A percentile compares a stretch with the other conserved stretches of the same genome.
Evolutionary conservation across 2,329 filamentous ascomycete genomes (phyloP).

Genomic region (Aspergillus oerlinghausenensis): DNA sequence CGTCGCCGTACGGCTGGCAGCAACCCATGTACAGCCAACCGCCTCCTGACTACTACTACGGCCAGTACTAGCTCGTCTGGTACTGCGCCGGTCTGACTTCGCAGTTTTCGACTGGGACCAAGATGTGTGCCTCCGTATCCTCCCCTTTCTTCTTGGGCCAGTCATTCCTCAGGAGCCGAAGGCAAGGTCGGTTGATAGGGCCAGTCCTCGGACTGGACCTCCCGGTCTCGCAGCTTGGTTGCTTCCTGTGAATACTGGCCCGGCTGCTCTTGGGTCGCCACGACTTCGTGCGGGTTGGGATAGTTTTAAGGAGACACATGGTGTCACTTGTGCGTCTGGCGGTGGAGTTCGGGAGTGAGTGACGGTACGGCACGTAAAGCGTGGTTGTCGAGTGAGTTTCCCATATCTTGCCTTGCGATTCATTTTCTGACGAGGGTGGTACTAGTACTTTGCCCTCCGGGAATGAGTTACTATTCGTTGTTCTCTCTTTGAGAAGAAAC

Average conservation of each 20-base stretch:
- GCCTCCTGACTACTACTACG: not conserved
- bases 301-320: not conserved
- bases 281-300: not conserved
- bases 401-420: not conserved
- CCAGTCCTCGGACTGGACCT: not conserved
- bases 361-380: not conserved
- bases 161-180: not conserved
- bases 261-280: not conserved
- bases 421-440: not conserved
- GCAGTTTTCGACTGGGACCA: not conserved
- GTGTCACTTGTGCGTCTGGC: not conserved
- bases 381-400: not conserved
- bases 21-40: not conserved
- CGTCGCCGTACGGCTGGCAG: not conserved
- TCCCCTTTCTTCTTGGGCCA: not conserved
- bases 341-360: constrained; percentile 4
- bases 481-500: not conserved
- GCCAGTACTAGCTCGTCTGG: not conserved
- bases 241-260: not conserved
- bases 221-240: not conserved
- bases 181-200: not conserved
- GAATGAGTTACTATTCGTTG: not conserved
- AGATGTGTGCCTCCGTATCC: not conserved
- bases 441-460: not conserved
- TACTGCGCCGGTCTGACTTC: not conserved